Evolutionary conservation across 2,329 filamentous ascomycete species (phyloP).

Genomic region (Aspergillus ustus): DNA sequence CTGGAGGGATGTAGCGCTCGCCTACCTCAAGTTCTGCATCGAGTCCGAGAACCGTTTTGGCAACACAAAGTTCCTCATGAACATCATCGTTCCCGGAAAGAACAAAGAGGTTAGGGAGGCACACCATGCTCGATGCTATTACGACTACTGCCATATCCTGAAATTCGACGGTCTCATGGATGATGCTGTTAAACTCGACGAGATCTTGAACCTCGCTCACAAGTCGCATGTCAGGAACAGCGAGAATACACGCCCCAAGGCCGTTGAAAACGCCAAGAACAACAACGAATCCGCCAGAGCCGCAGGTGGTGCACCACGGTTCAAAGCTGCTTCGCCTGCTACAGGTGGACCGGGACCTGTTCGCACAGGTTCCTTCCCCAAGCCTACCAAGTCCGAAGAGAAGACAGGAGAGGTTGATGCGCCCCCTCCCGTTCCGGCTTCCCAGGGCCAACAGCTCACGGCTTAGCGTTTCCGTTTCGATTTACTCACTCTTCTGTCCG

Average conservation of each 20-base stretch:
- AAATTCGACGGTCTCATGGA: constrained; percentile 67
- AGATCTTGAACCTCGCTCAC: constrained; percentile 50
- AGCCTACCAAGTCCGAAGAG: constrained; percentile 27
- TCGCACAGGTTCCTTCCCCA: constrained; percentile 38
- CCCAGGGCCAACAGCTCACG: constrained; percentile 30
- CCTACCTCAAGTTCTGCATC: constrained; percentile 74
- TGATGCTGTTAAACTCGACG: constrained; percentile 69
- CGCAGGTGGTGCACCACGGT: constrained; percentile 33
- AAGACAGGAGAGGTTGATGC: constrained; percentile 30
- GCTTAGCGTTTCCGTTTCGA: constrained; percentile 20
- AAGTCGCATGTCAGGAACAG: constrained; percentile 30
- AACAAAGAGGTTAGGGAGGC: constrained; percentile 65
- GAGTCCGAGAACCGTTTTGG: constrained; percentile 83
- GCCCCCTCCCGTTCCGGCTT: constrained; percentile 20
- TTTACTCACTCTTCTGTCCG: neutral
- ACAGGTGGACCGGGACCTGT: constrained; percentile 37
- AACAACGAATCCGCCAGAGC: constrained; percentile 42
- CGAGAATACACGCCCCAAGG: constrained; percentile 28
- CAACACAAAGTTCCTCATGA: constrained; percentile 91
- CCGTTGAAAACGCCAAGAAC: constrained; percentile 39
- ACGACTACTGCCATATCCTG: constrained; percentile 68
- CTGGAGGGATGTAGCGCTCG: constrained; percentile 77
- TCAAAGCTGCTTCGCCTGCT: constrained; percentile 29
- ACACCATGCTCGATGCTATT: constrained; percentile 71
- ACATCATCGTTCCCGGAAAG: constrained; percentile 85